Conservation (phyloP, 768 basidiomycete genomes). For the Rhizopogon roseolus region DNA sequence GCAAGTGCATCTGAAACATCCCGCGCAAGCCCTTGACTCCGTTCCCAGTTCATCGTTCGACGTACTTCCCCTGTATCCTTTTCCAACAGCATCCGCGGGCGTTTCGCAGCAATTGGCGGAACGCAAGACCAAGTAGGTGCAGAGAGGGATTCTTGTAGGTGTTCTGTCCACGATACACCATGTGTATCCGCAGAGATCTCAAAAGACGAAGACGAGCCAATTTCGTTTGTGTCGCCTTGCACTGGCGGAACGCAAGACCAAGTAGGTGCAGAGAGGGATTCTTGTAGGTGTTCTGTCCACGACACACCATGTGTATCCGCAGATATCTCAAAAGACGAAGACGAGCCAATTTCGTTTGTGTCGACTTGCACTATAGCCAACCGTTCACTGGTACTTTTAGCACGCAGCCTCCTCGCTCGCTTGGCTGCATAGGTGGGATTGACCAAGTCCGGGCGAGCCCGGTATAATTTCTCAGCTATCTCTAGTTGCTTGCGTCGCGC, state of each 20-base stretch:
- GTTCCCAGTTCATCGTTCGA: constrained; percentile 21
- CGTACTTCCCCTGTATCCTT: neutral
- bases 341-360: neutral
- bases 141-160: neutral
- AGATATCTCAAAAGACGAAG: no score
- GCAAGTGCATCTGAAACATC: constrained; percentile 16
- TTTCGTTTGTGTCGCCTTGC: neutral
- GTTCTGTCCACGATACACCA: neutral
- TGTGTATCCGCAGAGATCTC: neutral
- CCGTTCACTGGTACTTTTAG: neutral
- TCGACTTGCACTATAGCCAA: neutral
- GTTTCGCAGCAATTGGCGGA: neutral
- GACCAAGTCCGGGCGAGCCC: constrained; percentile 40
- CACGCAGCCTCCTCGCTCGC: constrained; percentile 17
- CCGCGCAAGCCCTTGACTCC: constrained; percentile 17
- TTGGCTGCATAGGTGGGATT: constrained; percentile 25
- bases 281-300: neutral
- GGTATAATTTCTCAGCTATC: constrained; percentile 36
- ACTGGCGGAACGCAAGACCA: no score
- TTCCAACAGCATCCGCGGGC: neutral
- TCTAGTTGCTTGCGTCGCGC: constrained; percentile 15
- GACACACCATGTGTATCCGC: neutral
- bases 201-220: neutral
- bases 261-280: neutral
- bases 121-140: no score